Evolutionary conservation across 768 basidiomycete genomes (phyloP), one percentile per base, ranked within the genome.

Genomic region (Hypholoma sublateritium): DNA sequence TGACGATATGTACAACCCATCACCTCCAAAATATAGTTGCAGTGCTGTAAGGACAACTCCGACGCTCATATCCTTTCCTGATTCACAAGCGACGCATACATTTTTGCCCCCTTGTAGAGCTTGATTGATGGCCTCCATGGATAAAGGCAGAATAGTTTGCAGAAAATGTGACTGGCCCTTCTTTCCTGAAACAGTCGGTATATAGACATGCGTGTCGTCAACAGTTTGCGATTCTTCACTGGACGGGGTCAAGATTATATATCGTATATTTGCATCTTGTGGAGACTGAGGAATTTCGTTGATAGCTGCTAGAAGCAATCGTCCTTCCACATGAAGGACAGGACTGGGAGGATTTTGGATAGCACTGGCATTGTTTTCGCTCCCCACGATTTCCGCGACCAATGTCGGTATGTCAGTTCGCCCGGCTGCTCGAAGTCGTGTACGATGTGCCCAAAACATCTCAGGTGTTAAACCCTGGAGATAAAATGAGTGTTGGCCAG

Each of bases 401-500:
- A 86, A 45, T 4, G 64, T 66, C 2, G 80, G 75, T 3, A 95
- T 76, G 1, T 80, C 76, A 0, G 77, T 69, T 21, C 88, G 77
- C 6, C 69, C 64, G 0, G 80, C 69, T 0, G 63, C 32, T 14
- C 94, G 69, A 5, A 96, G 71, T 7, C 61, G 63, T 2, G 71
- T 65, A 25, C 74, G 74, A 62, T 92, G 68, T 24, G 56, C 60
- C 90, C 94, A 95, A 69, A 89, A 96, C 13, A 87, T 51, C 2
- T 67, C 60, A 0, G 95, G 89, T 1, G 86, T 91, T 53, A 96
- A 72, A 4, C 93, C 93, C 89, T 93, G 62, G 11, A 34, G 11
- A 24, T 32, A 32, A 36, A 22, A 9, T 39, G 24, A 54, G 36
- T 7, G 17, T 36, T 37, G 24, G 6, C 16, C 12, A 19, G 36